Base-by-base conservation (phyloP, 2,329 filamentous ascomycete genomes). In the Metarhizium guizhouense region DNA sequence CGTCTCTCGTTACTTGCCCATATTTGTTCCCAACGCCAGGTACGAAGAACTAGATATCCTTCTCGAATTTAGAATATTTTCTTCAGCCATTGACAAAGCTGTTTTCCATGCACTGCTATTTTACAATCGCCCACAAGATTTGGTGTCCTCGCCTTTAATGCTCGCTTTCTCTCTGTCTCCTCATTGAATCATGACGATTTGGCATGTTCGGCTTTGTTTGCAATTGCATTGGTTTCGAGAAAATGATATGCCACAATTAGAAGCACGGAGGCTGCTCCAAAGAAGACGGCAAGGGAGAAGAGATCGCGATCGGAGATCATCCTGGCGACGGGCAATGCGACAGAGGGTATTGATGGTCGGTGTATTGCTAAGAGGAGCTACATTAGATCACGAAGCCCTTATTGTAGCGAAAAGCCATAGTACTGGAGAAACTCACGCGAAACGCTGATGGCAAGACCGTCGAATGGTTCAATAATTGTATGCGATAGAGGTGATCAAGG, bases 271-370 rank as follows among this genome's bases (percentile, higher is more conserved):
- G 86, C 82, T 55, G 85, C 88, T 75, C 94, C 94, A 58, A 99
- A 88, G 71, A 96, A 93, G 71, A 97, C 85, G 71, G 94, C 92
- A 34, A 99, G 83, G 60, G 82, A 82, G 80, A 97, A 96, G 65
- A 99, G 86, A 62, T 94, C 86, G 71, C 81, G 77, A 83, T 99
- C 94, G 70, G 92, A 87, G 70, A 99, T 97, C 94, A 99, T 99
- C 4, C 13, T 30, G 45, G 66, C 88, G 77, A 66, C 57, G 58
- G 57, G 60, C 42, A 61, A 11, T 53, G 36, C 16, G 47, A 47
- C 20, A 7, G 14, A 38, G 10, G 16, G 18, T 36, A 42, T n/a
- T 11, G 18, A 45, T 3, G 18, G 47, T 29, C 16, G 16, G 29
- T 10, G 18, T 14, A 25, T 30, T 34, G 54, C 53, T 34, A 25